Evolutionary conservation across 1,284 basidiomycete genomes (phyloP).

Genomic region (Ustilago shanxiensis): DNA sequence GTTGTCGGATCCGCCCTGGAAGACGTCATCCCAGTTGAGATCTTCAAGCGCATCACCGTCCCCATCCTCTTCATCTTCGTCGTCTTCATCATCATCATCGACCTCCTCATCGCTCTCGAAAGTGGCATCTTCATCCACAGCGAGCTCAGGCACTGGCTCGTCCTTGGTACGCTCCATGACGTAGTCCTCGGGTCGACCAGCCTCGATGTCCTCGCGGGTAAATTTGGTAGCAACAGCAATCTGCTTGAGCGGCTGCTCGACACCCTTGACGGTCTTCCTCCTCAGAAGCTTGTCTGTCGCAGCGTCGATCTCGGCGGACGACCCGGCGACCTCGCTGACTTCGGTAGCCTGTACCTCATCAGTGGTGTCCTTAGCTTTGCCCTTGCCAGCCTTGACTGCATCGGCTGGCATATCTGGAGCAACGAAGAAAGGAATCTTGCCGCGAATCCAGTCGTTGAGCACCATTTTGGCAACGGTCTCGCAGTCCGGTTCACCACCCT

Average conservation of each 20-base stretch:
- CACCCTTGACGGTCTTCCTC: constrained; percentile 73
- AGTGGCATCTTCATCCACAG: constrained; percentile 53
- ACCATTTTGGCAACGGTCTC: constrained; percentile 95
- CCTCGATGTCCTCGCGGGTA: constrained; percentile 69
- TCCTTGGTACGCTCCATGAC: constrained; percentile 65
- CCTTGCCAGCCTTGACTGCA: constrained; percentile 37
- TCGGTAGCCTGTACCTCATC: constrained; percentile 28
- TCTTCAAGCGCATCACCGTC: constrained; percentile 72
- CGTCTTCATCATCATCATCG: constrained; percentile 63
- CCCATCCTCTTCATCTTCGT: constrained; percentile 64
- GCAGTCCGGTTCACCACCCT: constrained; percentile 93
- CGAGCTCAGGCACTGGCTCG: constrained; percentile 50
- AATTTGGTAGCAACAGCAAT: constrained; percentile 75
- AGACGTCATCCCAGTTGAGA: constrained; percentile 86
- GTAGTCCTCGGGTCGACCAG: constrained; percentile 65
- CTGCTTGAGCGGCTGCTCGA: constrained; percentile 74
- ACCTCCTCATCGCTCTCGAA: constrained; percentile 56
- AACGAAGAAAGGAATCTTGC: constrained; percentile 90
- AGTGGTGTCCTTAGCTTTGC: constrained; percentile 45
- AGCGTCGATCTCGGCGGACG: constrained; percentile 26
- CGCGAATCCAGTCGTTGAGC: constrained; percentile 96
- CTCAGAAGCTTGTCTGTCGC: constrained; percentile 52
- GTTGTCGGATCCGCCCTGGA: constrained; percentile 71
- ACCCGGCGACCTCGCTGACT: constrained; percentile 11
- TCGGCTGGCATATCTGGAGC: constrained; percentile 73